phyloP scores from a whole-genome alignment of 345 rosid genomes.

The Passiflora organensis region DNA sequence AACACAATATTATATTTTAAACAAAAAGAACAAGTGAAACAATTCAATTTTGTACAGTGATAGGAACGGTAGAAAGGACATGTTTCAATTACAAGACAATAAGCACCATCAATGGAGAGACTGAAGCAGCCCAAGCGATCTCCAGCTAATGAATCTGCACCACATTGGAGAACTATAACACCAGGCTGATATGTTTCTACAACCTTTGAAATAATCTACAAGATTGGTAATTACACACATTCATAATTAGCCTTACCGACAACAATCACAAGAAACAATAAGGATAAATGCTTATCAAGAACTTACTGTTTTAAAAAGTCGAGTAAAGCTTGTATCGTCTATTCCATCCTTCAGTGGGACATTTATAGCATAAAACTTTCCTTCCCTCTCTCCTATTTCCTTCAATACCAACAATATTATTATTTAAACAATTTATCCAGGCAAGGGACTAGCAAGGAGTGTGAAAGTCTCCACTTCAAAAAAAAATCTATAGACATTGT shows the following conservation, averaged over 20 bases:
- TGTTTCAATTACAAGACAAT: slow-evolving; percentile 42
- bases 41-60: background rate
- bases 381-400: slow-evolving; percentile 97
- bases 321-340: slow-evolving; percentile 87
- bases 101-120: slow-evolving; percentile 95
- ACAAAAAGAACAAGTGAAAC: slow-evolving; percentile 2
- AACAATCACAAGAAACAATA: slow-evolving; percentile 7
- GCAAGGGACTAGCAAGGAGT: slow-evolving; percentile 6
- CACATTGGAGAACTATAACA: slow-evolving; percentile 93
- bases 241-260: slow-evolving; percentile 3
- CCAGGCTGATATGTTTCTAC: slow-evolving; percentile 91
- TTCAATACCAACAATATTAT: slow-evolving; percentile 37
- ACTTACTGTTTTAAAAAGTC: slow-evolving; percentile 87
- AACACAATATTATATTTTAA: slow-evolving; percentile 9
- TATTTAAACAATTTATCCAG: slow-evolving; percentile 13
- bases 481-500: too few species aligned
- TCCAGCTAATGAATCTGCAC: slow-evolving; percentile 98
- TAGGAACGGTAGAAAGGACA: background rate
- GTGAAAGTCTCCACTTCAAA: background rate
- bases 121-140: slow-evolving; percentile 97
- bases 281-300: slow-evolving; percentile 10
- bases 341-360: slow-evolving; percentile 98
- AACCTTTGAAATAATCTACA: slow-evolving; percentile 77
- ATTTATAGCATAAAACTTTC: slow-evolving; percentile 91
- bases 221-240: slow-evolving; percentile 12